Evolutionary conservation across 192 early-diverging fungal genomes (phyloP).

Genomic region (Podila horticola): DNA sequence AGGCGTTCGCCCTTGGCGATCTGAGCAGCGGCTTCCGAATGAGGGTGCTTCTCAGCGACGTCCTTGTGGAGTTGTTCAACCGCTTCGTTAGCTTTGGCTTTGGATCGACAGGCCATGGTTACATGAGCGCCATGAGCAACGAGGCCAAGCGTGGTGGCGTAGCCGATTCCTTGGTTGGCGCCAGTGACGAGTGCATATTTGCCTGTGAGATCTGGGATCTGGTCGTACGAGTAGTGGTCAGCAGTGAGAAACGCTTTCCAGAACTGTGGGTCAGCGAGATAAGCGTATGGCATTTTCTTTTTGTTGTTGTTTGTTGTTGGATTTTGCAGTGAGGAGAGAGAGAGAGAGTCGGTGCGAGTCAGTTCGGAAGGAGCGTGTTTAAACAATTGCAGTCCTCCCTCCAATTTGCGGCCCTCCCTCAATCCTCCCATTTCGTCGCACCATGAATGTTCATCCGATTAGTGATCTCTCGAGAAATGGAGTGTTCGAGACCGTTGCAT

Average conservation of each 20-base stretch:
- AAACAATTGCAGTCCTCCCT: too few relatives aligned
- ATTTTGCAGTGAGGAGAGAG: too few relatives aligned
- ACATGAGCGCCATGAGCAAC: constrained; percentile 19
- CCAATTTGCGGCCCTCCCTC: too few relatives aligned
- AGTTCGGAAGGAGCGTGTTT: too few relatives aligned
- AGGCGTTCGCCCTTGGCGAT: background rate
- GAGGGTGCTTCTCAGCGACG: background rate
- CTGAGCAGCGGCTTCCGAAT: background rate
- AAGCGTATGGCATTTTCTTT: background rate
- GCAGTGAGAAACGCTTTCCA: too few relatives aligned
- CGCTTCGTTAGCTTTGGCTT: background rate
- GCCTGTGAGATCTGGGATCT: constrained; percentile 40
- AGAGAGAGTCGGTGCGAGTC: too few relatives aligned
- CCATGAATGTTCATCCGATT: too few relatives aligned
- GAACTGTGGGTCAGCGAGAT: background rate
- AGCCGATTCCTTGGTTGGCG: constrained; percentile 46
- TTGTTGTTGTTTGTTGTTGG: too few relatives aligned
- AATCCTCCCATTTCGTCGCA: too few relatives aligned
- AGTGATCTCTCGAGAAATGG: too few relatives aligned
- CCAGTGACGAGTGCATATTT: constrained; percentile 57
- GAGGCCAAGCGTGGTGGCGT: constrained; percentile 14
- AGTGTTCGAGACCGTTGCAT: too few relatives aligned
- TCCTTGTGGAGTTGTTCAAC: constrained; percentile 15
- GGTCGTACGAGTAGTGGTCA: background rate
- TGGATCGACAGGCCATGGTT: background rate